Base-by-base conservation (phyloP, 2,329 filamentous ascomycete genomes). In the Fonsecaea monophora region DNA sequence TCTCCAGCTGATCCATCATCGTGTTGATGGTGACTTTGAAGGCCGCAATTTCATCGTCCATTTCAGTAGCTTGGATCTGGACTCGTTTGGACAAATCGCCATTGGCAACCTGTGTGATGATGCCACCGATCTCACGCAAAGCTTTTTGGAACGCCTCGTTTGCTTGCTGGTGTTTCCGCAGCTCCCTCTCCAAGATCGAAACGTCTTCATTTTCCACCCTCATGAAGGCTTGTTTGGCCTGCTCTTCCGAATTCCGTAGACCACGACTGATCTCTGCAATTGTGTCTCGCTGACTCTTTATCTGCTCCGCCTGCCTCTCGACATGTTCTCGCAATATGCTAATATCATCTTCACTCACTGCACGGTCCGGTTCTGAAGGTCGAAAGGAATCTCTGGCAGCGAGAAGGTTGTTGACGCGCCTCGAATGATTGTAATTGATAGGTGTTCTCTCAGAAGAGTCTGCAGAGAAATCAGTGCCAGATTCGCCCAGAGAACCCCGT, bases 91-190 rank as follows among this genome's bases (percentile, higher is more conserved):
- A 97, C 68, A 98, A 84, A 77, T 98, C 94, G 80, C 94, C 94
- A 74, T 92, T 92, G 65, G 94, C 95, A 72, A 98, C 95, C 69
- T 94, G 94, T 25, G 95, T 97, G 75, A 98, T 92, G 74, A 99
- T 98, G 77, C 94, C 95, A 73, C 95, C 95, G 73, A 99, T 98
- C 79, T 99, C 95, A 71, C 94, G 89, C 38, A 99, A 82, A 10
- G 95, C 95, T 80, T 98, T 98, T 78, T 98, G 94, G 86, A 98
- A 99, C 73, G 95, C 96, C 79, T 97, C 89, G 79, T 99, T 99
- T 76, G 96, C 95, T 81, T 97, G 95, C 78, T 97, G 94, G 76
- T 97, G 94, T 81, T 98, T 98, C 84, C 91, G 93, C 67, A 99
- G 85, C 80, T 99, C 95, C 66, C 94, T 88, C 81, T 98, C 94